Evolutionary conservation across 225 moss, liverwort and hornwort genomes (phyloP).

Genomic region (Neckera pumila): DNA sequence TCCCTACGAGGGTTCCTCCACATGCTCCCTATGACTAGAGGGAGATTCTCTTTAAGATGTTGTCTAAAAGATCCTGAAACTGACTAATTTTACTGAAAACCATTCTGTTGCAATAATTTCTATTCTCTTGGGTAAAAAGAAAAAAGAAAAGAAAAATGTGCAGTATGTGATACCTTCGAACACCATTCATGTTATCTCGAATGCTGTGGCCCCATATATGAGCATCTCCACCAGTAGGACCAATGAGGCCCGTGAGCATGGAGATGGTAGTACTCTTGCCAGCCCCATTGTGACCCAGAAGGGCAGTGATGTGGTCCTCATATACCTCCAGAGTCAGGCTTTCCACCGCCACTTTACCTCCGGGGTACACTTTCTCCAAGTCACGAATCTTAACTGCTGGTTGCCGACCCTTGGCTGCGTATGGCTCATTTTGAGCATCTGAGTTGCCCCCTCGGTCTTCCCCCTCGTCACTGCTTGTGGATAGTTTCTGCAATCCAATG

Average conservation of each 20-base stretch:
- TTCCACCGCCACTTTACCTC: constrained; percentile 81
- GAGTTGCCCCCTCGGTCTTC: neutral
- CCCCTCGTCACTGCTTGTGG: constrained; percentile 21
- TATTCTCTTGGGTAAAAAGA: neutral
- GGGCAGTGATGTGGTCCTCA: constrained; percentile 86
- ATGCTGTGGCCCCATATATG: constrained; percentile 89
- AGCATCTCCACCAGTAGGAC: constrained; percentile 73
- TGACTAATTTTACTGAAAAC: neutral
- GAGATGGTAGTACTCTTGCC: constrained; percentile 92
- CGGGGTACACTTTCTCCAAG: constrained; percentile 67
- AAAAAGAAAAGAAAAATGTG: neutral
- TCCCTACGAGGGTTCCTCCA: neutral
- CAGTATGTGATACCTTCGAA: constrained; percentile 53
- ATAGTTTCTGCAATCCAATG: constrained; percentile 23
- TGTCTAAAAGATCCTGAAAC: neutral
- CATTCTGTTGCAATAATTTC: neutral
- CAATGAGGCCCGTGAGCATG: constrained; percentile 81
- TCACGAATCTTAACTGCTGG: constrained; percentile 62
- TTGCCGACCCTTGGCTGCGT: constrained; percentile 45
- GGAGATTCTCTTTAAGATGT: neutral
- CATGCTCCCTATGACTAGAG: neutral
- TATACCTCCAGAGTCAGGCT: constrained; percentile 68
- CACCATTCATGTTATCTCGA: constrained; percentile 53
- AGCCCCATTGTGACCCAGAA: constrained; percentile 93
- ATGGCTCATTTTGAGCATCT: constrained; percentile 43